Conservation (phyloP, 805 yeast genomes). For the Saccharomycopsis fibuligera region DNA sequence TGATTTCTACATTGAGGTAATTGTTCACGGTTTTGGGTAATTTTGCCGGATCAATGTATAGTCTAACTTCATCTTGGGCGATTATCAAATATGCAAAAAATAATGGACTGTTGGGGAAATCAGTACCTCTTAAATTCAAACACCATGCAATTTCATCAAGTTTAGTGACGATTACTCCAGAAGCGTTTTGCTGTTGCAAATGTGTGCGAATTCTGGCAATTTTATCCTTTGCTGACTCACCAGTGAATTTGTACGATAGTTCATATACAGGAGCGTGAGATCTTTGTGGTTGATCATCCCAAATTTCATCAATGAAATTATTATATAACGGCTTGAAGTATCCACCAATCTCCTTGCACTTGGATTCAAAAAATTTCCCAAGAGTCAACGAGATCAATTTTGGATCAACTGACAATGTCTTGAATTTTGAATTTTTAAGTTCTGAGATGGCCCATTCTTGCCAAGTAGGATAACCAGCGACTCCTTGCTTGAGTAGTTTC, state of each 20-base stretch:
- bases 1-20: conserved; percentile 34
- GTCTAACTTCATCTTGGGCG: conserved; percentile 10
- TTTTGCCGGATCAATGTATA: conserved; percentile 16
- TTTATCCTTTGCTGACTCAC: conserved; percentile 57
- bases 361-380: conserved; percentile 25
- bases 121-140: conserved; percentile 70
- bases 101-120: conserved; percentile 79
- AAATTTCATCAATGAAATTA: conserved; percentile 71
- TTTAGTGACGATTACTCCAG: conserved; percentile 44
- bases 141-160: conserved; percentile 91
- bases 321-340: conserved; percentile 44
- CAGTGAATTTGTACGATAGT: conserved; percentile 53
- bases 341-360: conserved; percentile 28
- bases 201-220: conserved; percentile 38
- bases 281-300: conserved; percentile 68
- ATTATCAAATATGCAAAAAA: conserved; percentile 62
- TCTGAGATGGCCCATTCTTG: conserved; percentile 46
- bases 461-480: conserved; percentile 46
- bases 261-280: conserved; percentile 43
- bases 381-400: conserved; percentile 49
- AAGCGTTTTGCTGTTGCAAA: conserved; percentile 29
- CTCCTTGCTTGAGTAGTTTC: conserved; percentile 48
- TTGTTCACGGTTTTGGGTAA: conserved; percentile 22
- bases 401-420: conserved; percentile 64
- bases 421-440: conserved; percentile 17